phyloP scores from a whole-genome alignment of 2,329 filamentous ascomycete genomes.

The Epichloe bromicola region DNA sequence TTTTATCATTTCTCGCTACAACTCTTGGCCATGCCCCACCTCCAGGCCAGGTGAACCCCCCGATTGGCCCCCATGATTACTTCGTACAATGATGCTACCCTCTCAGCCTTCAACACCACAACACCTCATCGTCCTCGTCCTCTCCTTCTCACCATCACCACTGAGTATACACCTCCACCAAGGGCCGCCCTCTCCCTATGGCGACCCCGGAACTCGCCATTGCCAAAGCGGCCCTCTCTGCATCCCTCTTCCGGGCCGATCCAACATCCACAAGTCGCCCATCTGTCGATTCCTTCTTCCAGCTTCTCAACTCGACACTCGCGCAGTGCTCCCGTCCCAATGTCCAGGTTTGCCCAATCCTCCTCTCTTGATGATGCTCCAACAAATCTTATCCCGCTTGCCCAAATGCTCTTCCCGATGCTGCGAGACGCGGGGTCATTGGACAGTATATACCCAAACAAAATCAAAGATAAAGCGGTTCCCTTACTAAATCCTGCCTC shows the following conservation, averaged over 20 bases:
- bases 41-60: not conserved
- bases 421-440: not conserved
- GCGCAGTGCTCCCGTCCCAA: slow-evolving; percentile 64
- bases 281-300: slow-evolving; percentile 57
- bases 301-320: slow-evolving; percentile 49
- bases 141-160: not conserved
- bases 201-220: slow-evolving; percentile 60
- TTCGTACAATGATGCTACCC: not conserved
- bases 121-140: not conserved
- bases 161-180: not conserved
- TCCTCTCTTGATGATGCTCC: not conserved
- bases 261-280: slow-evolving; percentile 55
- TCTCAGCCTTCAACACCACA: not conserved
- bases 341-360: slow-evolving; percentile 64
- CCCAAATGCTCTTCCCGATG: not conserved
- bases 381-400: not conserved
- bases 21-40: slow-evolving; percentile 1
- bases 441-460: not conserved
- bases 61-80: not conserved
- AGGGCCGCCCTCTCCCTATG: slow-evolving; percentile 30
- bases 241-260: slow-evolving; percentile 60
- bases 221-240: slow-evolving; percentile 65
- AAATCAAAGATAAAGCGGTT: not conserved
- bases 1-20: not conserved
- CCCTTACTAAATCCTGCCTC: slow-evolving; percentile 8